Base-by-base conservation (phyloP, 192 early-diverging fungal species). In the Anaeromyces robustus region DNA sequence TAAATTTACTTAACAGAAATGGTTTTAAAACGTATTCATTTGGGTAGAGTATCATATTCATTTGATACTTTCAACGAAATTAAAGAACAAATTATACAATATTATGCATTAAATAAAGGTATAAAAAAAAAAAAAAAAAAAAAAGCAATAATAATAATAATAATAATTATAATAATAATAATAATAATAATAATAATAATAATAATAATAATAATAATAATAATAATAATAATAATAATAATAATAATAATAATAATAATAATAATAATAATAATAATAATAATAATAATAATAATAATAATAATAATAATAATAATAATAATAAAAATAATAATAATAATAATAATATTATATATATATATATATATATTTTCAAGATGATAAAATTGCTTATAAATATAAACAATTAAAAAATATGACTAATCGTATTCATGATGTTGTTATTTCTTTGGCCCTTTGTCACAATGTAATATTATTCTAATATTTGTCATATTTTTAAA, bases 31-130 rank as follows among this genome's bases (percentile, higher is more conserved):
- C 93, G 94, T 81, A 82, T 98, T 52, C 96, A 98, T 79, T 94
- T 97, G 93, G 97, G 97, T 77, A 95, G 95, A 22, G 95, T 97
- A 92, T 93, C 95, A 0, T 98, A 95, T 85, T 92, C 92, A 30
- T 84, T 87, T 2, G 95, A 98, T 83, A 94, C 94, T 9, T 95
- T 95, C 87, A 94, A 96, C 78, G 97, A 97, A 81, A 92, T 98
- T 16, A 87, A 89, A 29, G 86, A 90, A 12, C 92, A 94, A 68
- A n/a, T 68, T 11, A 68, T 68, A 28, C 78, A 96, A 80, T 87
- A 87, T 18, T 85, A 86, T 11, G 81, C 86, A 12, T 80, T 81
- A 77, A 77, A 79, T 29, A 32, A 78, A 39, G 83, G 84, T 29
- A 19, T 11, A n/a, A 30, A 18, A 77, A 52, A 59, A 79, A 79